Evolutionary conservation across 2,329 filamentous ascomycete species (phyloP), one percentile per base, ranked within the genome.

Genomic region (Lachnellula cervina): DNA sequence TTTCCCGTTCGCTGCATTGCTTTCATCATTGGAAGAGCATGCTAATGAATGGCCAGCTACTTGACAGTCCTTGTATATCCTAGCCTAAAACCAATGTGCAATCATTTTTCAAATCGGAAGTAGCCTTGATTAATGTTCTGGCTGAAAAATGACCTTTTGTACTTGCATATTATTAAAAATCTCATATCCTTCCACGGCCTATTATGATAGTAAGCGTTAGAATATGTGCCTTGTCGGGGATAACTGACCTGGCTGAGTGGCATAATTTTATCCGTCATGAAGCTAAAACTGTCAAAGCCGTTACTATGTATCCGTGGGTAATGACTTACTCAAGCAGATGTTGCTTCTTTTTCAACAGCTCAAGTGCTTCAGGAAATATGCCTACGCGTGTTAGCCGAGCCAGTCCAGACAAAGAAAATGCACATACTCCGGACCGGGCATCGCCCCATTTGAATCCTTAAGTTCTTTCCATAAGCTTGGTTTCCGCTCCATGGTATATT

Each of bases 261-360:
- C 84, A 90, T 88, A 62, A 89, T 80, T 63, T 87, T 84, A 58
- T 90, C 84, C 49, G 86, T 84, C 86, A 90, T 89, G 73, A 90
- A 90, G 55, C 87, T 88, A 62, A 32, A 56, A 25, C 38, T 5
- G 54, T 68, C 62, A 71, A 63, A 34, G 5, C 2, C 13, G n/a
- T 32, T n/a, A 7, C 4, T 5, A 11, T 3, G 25, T 23, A 57
- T 32, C 16, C 14, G 14, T 23, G 4, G 1, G 23, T 4, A 13
- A n/a, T n/a, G n/a, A 71, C 81, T 66, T 74, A 89, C 87, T 80
- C 78, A 54, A 90, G 75, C 54, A 82, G 73, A 66, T 88, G 72
- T 66, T 89, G 85, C 56, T 84, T 86, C 70, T 82, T 80, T 64
- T 81, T 82, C 56, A 91, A 71, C 56, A 88, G 72, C 28, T 80